Evolutionary conservation across 768 basidiomycete genomes (phyloP).

Genomic region (Leccinum variicolor): DNA sequence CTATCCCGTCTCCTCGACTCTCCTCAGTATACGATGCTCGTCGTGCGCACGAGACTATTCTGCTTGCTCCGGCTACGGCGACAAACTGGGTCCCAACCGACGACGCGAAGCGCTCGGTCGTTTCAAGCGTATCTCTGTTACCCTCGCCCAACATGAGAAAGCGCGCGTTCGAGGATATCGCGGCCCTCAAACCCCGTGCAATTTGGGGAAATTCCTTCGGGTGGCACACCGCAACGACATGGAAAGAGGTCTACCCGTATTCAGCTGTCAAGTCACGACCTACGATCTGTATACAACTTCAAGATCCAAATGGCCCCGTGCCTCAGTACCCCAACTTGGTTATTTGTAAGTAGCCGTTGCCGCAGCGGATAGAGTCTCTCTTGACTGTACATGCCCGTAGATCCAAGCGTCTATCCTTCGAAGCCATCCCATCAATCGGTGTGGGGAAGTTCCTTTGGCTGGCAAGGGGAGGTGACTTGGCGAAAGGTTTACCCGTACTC

Average conservation of each 20-base stretch:
- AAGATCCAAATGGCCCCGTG: constrained; percentile 6
- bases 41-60: constrained; percentile 52
- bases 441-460: constrained; percentile 22
- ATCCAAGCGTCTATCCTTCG: constrained; percentile 32
- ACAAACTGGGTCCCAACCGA: constrained; percentile 56
- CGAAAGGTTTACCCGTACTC: constrained; percentile 17
- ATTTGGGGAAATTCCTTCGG: constrained; percentile 26
- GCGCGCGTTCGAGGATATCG: constrained; percentile 36
- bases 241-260: constrained; percentile 21
- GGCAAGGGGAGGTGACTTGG: constrained; percentile 16
- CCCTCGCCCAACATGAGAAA: constrained; percentile 58
- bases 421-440: neutral
- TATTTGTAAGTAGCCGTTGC: constrained; percentile 26
- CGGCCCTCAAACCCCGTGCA: constrained; percentile 1
- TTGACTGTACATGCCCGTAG: constrained; percentile 21
- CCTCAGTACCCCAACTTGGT: constrained; percentile 26
- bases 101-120: constrained; percentile 34
- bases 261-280: constrained; percentile 2
- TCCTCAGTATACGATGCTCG: constrained; percentile 55
- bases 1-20: constrained; percentile 36
- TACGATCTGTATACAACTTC: constrained; percentile 3
- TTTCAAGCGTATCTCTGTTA: constrained; percentile 35
- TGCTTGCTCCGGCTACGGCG: constrained; percentile 35
- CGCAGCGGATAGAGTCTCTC: neutral
- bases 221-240: constrained; percentile 18